These are phyloP conservation scores for Boehmeria nivea DNA, from an alignment of 306 rosid species.

Conservation along the genomic window DNA sequence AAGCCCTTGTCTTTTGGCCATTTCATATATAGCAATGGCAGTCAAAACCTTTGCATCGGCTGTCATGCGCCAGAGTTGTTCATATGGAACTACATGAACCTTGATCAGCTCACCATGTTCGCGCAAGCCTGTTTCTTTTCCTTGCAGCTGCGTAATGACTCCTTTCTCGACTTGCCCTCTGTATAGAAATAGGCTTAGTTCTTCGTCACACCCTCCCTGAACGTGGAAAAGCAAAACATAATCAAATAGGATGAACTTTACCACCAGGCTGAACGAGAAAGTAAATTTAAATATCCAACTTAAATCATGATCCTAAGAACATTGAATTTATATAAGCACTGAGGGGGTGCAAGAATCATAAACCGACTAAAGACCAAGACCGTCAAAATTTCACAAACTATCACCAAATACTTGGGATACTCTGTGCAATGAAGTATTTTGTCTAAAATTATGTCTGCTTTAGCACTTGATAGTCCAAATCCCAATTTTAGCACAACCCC, in stretches of 20 bases:
- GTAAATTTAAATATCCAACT: too few relatives aligned
- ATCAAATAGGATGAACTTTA: conserved; percentile 10
- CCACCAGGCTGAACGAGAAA: conserved; percentile 1
- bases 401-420: too few relatives aligned
- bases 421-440: too few relatives aligned
- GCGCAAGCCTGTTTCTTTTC: conserved; percentile 79
- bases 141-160: conserved; percentile 57
- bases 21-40: conserved; percentile 76
- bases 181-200: conserved; percentile 64
- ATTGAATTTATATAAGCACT: too few relatives aligned
- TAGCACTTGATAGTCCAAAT: too few relatives aligned
- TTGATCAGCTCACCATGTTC: conserved; percentile 87
- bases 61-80: conserved; percentile 71
- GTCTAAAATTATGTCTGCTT: too few relatives aligned
- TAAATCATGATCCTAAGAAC: too few relatives aligned
- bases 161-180: conserved; percentile 50
- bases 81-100: conserved; percentile 66
- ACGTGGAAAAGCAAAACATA: too few relatives aligned
- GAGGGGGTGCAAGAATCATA: too few relatives aligned
- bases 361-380: too few relatives aligned
- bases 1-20: conserved; percentile 67
- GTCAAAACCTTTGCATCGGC: conserved; percentile 74
- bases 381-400: too few relatives aligned
- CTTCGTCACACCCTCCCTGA: conserved; percentile 96
- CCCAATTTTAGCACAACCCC: not conserved